Evolutionary conservation across 2,329 filamentous ascomycete genomes (phyloP), one percentile per base, ranked within the genome.

Genomic region (Colletotrichum tamarilloi): DNA sequence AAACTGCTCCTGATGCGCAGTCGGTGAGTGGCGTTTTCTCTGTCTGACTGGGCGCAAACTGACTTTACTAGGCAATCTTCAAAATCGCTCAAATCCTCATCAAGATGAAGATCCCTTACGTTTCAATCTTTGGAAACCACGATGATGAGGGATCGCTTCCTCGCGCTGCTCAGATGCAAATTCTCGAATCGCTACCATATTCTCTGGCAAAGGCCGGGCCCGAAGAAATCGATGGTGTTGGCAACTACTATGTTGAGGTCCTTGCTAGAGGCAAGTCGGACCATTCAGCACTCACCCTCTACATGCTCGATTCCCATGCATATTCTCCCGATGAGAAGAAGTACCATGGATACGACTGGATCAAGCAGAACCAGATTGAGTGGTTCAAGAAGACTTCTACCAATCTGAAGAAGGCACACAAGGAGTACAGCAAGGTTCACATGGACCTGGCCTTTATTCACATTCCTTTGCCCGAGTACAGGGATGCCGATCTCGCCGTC

Each of bases 371-470:
- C 77, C 97, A 99, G 82, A 98, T 98, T 72, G 91, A 94, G 68
- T 99, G 97, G 97, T 99, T 99, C 86, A 92, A 91, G 76, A 89
- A 90, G 75, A 97, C 94, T 1, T 92, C 94, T 0, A 87, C 92
- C 70, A 85, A 90, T 14, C 84, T 98, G 59, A 94, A 94, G 83
- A 91, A 92, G 78, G 90, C 91, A 73, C 95, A 98, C 81, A 89
- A 90, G 74, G 92, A 95, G 78, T 99, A 98, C 82, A 94, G 93
- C 0, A 94, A 97, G 79, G 93, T 95, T 64, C 97, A 98, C 81
- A 94, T 99, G 89, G 94, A 99, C 80, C 90, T 98, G 82, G 95
- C 97, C 0, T 99, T 99, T 80, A 97, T 99, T 75, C 97, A 99
- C 81, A 99, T 99, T 68, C 97, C 97, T 0, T 86, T 99, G 3